phyloP scores from a whole-genome alignment of 2,329 filamentous ascomycete genomes.

The Aspergillus chevalieri region DNA sequence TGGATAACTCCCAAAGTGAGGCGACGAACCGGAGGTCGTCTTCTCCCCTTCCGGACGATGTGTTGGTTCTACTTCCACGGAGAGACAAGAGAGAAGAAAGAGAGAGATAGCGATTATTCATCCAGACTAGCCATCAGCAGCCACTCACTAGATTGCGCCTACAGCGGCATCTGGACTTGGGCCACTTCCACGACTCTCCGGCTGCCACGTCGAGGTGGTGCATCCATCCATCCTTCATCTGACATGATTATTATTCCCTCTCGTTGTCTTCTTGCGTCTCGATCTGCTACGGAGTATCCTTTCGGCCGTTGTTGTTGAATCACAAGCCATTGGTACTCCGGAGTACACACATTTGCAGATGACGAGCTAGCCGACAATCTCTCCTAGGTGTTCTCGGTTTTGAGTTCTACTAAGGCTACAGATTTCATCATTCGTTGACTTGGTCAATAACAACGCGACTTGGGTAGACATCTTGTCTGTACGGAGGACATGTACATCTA shows the following conservation, averaged over 20 bases:
- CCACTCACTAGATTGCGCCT: neutral
- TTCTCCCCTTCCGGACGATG: neutral
- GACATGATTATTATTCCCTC: neutral
- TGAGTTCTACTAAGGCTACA: too few species aligned
- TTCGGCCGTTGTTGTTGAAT: too few species aligned
- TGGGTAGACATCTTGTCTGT: too few species aligned
- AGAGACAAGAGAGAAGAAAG: neutral
- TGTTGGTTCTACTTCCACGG: too few species aligned
- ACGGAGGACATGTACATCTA: too few species aligned
- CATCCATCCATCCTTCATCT: neutral
- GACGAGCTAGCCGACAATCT: too few species aligned
- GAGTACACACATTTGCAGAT: too few species aligned
- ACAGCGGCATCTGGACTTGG: neutral
- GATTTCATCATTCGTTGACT: too few species aligned
- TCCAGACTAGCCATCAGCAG: neutral
- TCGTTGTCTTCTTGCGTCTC: neutral
- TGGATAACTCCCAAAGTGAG: neutral
- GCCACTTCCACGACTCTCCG: conserved; percentile 12
- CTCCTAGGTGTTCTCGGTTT: too few species aligned
- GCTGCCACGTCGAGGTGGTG: conserved; percentile 14
- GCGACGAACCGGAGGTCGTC: neutral
- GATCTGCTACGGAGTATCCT: too few species aligned
- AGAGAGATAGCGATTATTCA: neutral
- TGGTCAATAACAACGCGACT: too few species aligned
- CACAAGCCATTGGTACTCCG: too few species aligned